Evolutionary conservation across 345 rosid species (phyloP).

Genomic region (Eucalyptus decipiens): DNA sequence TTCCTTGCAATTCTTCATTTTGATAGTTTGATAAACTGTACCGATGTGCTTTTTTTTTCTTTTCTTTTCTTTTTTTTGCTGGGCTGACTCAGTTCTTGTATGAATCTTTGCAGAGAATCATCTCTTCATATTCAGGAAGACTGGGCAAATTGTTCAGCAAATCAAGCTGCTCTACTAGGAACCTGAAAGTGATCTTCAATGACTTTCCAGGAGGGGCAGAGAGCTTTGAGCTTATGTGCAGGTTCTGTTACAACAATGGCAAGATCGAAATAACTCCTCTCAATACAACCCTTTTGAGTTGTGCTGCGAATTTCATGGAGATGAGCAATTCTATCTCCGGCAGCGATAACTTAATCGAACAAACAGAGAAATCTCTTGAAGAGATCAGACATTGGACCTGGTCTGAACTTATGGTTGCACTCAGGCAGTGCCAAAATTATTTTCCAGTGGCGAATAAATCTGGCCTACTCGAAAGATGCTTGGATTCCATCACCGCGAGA

Average conservation of each 20-base stretch:
- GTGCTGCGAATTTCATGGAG: slow-evolving; percentile 76
- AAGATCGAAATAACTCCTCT: slow-evolving; percentile 30
- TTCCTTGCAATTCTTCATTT: background rate
- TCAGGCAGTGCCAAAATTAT: slow-evolving; percentile 60
- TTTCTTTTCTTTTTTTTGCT: background rate
- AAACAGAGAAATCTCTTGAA: slow-evolving; percentile 51
- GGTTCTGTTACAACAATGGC: slow-evolving; percentile 78
- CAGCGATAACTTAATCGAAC: slow-evolving; percentile 28
- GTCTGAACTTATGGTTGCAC: slow-evolving; percentile 59
- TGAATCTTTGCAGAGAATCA: slow-evolving; percentile 39
- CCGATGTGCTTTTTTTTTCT: background rate
- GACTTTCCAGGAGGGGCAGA: slow-evolving; percentile 86
- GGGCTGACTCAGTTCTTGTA: background rate
- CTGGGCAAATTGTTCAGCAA: slow-evolving; percentile 52
- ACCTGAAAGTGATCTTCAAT: slow-evolving; percentile 62
- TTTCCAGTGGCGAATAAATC: slow-evolving; percentile 12
- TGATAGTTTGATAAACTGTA: background rate
- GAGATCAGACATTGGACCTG: slow-evolving; percentile 66
- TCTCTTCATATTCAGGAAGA: slow-evolving; percentile 53
- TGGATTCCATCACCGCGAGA: slow-evolving; percentile 57
- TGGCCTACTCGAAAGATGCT: slow-evolving; percentile 20
- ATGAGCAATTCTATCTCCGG: slow-evolving; percentile 25
- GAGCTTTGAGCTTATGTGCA: slow-evolving; percentile 60
- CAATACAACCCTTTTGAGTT: slow-evolving; percentile 42
- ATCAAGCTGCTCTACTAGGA: slow-evolving; percentile 21